Evolutionary conservation across 495 filamentous ascomycete species (phyloP).

Genomic region (Aspergillus coremiiformis): DNA sequence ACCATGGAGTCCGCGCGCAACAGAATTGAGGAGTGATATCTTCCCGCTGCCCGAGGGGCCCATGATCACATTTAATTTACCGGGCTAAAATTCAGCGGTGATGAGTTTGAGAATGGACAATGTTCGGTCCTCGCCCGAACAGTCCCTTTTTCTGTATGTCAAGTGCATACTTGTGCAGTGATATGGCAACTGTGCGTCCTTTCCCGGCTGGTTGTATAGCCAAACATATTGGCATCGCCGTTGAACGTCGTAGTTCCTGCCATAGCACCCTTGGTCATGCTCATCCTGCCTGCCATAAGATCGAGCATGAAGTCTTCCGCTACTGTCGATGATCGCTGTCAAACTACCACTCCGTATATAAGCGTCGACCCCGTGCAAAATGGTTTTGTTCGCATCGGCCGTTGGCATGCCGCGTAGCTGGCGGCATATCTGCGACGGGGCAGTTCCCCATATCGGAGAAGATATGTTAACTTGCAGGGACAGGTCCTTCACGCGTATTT

Average conservation of each 20-base stretch:
- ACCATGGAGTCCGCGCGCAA: constrained; percentile 55
- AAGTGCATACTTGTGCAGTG: constrained; percentile 52
- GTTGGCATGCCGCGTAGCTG: constrained; percentile 18
- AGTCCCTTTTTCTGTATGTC: constrained; percentile 52
- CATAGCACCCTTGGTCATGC: constrained; percentile 27
- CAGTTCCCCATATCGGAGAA: constrained; percentile 32
- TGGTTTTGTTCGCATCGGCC: constrained; percentile 20
- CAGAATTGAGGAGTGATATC: constrained; percentile 60
- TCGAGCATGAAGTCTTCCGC: constrained; percentile 70
- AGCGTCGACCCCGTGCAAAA: constrained; percentile 49
- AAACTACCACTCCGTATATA: constrained; percentile 53
- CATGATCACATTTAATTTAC: constrained; percentile 67
- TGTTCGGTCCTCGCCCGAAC: constrained; percentile 26
- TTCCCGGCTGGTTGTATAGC: constrained; percentile 41
- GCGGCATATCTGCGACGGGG: constrained; percentile 18
- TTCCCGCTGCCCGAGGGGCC: constrained; percentile 71
- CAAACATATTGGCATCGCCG: constrained; percentile 47
- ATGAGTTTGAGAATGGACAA: constrained; percentile 58
- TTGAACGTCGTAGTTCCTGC: constrained; percentile 3
- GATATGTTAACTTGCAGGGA: constrained; percentile 48
- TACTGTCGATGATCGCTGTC: constrained; percentile 66
- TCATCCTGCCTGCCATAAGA: constrained; percentile 57
- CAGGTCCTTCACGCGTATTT: constrained; percentile 48
- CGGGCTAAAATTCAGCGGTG: constrained; percentile 53
- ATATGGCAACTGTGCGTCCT: constrained; percentile 50